phyloP scores from a whole-genome alignment of 139 green algal genomes.

The Microglena sp. region DNA sequence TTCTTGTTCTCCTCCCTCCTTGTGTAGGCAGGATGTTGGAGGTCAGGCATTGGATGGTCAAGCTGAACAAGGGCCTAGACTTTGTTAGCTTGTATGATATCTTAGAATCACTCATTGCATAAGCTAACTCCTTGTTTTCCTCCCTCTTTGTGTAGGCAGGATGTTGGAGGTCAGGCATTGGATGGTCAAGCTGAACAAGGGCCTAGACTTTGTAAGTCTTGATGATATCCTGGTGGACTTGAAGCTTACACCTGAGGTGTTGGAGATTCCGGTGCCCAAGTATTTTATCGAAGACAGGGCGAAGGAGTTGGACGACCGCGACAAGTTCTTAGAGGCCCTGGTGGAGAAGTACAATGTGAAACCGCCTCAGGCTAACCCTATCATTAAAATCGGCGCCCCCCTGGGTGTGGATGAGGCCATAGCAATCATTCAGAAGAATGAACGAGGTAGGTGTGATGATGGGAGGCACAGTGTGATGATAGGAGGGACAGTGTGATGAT shows the following conservation, averaged over 20 bases:
- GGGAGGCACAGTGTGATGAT: background rate
- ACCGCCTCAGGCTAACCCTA: conserved; percentile 1
- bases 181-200: conserved; percentile 64
- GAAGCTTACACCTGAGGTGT: conserved; percentile 64
- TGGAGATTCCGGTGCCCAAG: conserved; percentile 71
- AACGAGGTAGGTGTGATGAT: conserved; percentile 38
- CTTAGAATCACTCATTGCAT: too few species aligned
- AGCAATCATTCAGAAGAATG: conserved; percentile 54
- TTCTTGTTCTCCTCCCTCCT: too few species aligned
- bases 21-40: conserved; percentile 75
- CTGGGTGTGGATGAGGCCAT: conserved; percentile 57
- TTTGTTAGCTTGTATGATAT: conserved; percentile 70
- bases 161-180: conserved; percentile 63
- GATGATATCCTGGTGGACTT: conserved; percentile 75
- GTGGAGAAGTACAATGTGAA: conserved; percentile 70
- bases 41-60: conserved; percentile 53
- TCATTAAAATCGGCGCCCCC: conserved; percentile 32
- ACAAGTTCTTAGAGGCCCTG: conserved; percentile 69
- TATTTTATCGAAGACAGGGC: conserved; percentile 65
- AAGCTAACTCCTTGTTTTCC: too few species aligned
- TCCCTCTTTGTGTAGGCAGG: too few species aligned
- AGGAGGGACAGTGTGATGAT: too few species aligned
- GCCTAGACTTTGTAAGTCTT: conserved; percentile 67
- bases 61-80: conserved; percentile 65
- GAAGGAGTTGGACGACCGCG: conserved; percentile 64